These are phyloP conservation scores for Haematococcus sp. DNA, from an alignment of 139 green algal species.

Conservation along the genomic window DNA sequence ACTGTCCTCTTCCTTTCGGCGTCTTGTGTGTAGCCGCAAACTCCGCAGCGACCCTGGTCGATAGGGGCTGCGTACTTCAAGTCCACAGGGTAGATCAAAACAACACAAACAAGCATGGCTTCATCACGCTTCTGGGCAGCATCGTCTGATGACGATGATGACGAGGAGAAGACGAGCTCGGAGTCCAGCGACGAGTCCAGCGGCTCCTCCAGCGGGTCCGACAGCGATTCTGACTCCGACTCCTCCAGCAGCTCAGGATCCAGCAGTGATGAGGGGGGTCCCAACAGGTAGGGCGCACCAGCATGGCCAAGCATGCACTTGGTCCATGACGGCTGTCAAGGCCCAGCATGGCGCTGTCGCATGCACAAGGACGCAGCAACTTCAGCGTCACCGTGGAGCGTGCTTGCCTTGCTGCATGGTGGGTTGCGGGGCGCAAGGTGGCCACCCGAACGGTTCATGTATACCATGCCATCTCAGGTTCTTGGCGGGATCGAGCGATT, in stretches of 20 bases:
- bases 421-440: background rate
- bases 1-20: no score
- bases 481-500: slow-evolving; percentile 69
- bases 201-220: background rate
- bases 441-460: background rate
- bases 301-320: background rate
- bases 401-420: background rate
- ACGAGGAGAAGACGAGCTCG: slow-evolving; percentile 1
- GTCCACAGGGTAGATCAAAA: no score
- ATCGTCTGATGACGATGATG: slow-evolving; percentile 16
- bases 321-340: background rate
- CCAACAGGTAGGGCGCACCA: slow-evolving; percentile 4
- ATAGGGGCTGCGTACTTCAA: no score
- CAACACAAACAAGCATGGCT: no score
- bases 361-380: background rate
- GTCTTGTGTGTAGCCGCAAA: no score
- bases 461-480: slow-evolving; percentile 51
- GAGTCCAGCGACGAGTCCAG: slow-evolving; percentile 7
- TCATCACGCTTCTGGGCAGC: slow-evolving; percentile 22
- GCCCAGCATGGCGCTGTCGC: background rate
- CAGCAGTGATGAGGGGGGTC: slow-evolving; percentile 2
- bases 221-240: slow-evolving; percentile 44
- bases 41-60: no score
- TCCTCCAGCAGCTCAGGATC: slow-evolving; percentile 34
- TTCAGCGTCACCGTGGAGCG: background rate